A percentile compares a stretch with the other conserved stretches of the same genome.
Conservation (phyloP, 140 eudicot genomes). For the Cichorium intybus region DNA sequence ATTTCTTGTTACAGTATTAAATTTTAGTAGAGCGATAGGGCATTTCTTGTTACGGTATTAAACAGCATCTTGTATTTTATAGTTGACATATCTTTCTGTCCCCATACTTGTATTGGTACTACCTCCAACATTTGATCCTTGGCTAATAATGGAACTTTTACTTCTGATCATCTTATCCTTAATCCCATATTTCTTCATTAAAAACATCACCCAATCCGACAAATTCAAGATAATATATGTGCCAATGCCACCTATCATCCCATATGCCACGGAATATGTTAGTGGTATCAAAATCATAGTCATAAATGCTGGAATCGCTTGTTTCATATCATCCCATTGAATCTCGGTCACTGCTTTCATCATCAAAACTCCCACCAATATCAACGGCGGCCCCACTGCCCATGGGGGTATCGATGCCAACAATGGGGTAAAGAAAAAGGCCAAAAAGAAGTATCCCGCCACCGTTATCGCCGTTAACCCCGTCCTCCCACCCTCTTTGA, state of each 20-base stretch:
- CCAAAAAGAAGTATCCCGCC: conserved; percentile 69
- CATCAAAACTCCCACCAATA: conserved; percentile 91
- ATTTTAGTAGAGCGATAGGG: not conserved
- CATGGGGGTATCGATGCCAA: conserved; percentile 95
- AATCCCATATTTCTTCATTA: conserved; percentile 38
- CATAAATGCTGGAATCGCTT: conserved; percentile 87
- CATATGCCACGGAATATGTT: conserved; percentile 85
- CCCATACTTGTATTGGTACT: conserved; percentile 17
- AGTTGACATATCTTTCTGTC: conserved; percentile 14
- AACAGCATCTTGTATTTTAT: conserved; percentile 1
- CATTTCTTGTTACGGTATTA: not conserved
- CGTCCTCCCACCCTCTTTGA: conserved; percentile 90
- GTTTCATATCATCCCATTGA: conserved; percentile 78
- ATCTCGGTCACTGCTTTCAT: conserved; percentile 87
- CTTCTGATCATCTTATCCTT: conserved; percentile 27
- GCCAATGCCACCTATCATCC: conserved; percentile 88
- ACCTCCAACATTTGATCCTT: conserved; percentile 15
- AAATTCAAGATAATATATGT: conserved; percentile 59
- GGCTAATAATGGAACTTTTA: not conserved
- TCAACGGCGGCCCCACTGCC: conserved; percentile 96
- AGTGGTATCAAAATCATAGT: conserved; percentile 85
- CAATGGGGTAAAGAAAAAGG: conserved; percentile 83
- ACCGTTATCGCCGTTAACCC: conserved; percentile 87
- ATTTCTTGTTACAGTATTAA: not conserved
- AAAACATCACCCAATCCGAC: conserved; percentile 64